These are phyloP conservation scores for Pelargonium nanum DNA, from an alignment of 345 rosid species.

Conservation along the genomic window DNA sequence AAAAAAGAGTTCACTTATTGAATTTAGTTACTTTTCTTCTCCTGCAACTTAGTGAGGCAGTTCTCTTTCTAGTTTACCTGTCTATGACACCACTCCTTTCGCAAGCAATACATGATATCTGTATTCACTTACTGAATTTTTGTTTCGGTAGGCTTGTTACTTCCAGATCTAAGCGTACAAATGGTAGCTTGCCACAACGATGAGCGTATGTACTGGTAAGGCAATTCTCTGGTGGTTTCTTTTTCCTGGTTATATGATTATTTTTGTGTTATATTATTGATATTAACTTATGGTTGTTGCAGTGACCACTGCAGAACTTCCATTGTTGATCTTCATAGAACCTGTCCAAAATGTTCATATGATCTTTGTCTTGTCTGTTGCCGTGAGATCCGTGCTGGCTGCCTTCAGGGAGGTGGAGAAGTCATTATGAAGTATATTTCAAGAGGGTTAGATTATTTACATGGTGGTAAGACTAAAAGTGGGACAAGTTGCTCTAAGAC, in stretches of 20 bases:
- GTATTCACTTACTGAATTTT: background rate
- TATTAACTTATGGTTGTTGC: slow-evolving; percentile 9
- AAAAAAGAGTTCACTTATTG: too few species aligned
- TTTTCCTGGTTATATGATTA: background rate
- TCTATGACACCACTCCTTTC: background rate
- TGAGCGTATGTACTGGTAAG: slow-evolving; percentile 53
- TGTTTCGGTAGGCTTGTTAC: slow-evolving; percentile 8
- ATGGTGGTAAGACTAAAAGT: slow-evolving; percentile 22
- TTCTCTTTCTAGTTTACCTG: too few species aligned
- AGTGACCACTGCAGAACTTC: slow-evolving; percentile 57
- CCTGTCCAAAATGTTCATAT: slow-evolving; percentile 34
- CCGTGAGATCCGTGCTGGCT: slow-evolving; percentile 42
- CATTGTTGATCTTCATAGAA: slow-evolving; percentile 43
- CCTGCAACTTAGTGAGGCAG: too few species aligned
- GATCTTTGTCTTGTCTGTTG: slow-evolving; percentile 59
- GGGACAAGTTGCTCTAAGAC: background rate
- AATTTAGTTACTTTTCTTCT: too few species aligned
- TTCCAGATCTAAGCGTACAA: slow-evolving; percentile 12
- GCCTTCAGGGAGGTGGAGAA: slow-evolving; percentile 25
- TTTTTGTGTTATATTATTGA: slow-evolving; percentile 2
- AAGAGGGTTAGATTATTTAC: slow-evolving; percentile 23
- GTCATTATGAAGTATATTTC: slow-evolving; percentile 16
- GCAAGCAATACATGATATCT: background rate
- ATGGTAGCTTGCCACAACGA: slow-evolving; percentile 9
- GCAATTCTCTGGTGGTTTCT: background rate